Conservation (phyloP, 495 filamentous ascomycete genomes). For the Xylaria scruposa region DNA sequence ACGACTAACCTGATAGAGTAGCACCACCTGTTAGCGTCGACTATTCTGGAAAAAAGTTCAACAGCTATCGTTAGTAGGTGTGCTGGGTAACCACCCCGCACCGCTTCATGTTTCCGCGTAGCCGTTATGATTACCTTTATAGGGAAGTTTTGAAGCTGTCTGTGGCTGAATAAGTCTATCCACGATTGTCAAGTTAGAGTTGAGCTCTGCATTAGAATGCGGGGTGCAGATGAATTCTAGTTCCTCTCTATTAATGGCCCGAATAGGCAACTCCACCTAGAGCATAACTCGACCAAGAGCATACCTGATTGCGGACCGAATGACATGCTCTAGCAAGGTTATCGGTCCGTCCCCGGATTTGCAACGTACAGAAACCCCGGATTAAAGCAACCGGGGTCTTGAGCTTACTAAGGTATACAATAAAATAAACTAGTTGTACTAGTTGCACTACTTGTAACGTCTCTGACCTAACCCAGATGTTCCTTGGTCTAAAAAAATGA, state of each 20-base stretch:
- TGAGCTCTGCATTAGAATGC: neutral
- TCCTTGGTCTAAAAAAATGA: neutral
- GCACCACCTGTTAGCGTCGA: neutral
- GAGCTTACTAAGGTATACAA: neutral
- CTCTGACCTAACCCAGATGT: neutral
- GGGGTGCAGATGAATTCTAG: neutral
- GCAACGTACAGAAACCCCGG: neutral
- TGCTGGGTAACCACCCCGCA: neutral
- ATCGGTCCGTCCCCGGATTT: slow-evolving; percentile 8
- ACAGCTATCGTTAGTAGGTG: neutral
- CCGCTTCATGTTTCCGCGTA: neutral
- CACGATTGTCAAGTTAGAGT: neutral
- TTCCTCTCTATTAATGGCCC: neutral
- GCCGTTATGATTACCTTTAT: neutral
- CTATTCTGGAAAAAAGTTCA: neutral
- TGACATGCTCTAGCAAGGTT: neutral
- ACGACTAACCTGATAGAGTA: neutral
- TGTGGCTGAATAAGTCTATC: neutral
- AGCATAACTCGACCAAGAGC: neutral
- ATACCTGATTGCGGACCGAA: neutral
- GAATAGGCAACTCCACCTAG: neutral
- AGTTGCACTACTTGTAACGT: neutral
- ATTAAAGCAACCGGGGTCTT: neutral
- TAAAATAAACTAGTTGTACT: no score
- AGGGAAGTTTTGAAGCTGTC: neutral